Evolutionary conservation across 768 basidiomycete species (phyloP).

Genomic region (Lepiota brunneoincarnata): DNA sequence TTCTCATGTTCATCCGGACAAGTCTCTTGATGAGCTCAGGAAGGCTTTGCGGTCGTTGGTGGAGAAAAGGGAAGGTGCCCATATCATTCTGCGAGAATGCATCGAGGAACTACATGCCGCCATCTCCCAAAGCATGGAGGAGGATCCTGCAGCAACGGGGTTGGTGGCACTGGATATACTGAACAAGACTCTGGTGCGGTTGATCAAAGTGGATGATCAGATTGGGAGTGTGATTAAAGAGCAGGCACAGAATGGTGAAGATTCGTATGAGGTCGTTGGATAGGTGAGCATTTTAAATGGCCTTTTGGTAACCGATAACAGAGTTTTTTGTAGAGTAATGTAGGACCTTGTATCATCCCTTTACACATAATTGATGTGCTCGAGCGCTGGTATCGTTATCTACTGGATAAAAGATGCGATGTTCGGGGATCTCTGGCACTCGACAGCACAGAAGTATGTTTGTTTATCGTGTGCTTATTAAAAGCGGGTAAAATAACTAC

Average conservation of each 20-base stretch:
- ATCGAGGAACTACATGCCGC: slow-evolving; percentile 26
- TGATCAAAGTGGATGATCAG: slow-evolving; percentile 17
- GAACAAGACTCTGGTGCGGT: slow-evolving; percentile 17
- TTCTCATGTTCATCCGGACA: slow-evolving; percentile 15
- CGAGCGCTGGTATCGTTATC: too few species aligned
- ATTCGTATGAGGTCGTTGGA: slow-evolving; percentile 7
- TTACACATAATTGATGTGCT: too few species aligned
- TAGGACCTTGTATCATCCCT: background rate
- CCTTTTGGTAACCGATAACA: too few species aligned
- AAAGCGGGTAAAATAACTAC: too few species aligned
- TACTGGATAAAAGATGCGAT: too few species aligned
- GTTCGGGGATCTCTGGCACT: too few species aligned
- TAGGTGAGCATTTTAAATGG: background rate
- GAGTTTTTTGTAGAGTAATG: background rate
- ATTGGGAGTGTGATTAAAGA: slow-evolving; percentile 8
- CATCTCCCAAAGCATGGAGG: slow-evolving; percentile 21
- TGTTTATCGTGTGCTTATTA: too few species aligned
- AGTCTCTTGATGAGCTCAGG: slow-evolving; percentile 22
- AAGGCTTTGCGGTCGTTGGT: slow-evolving; percentile 22
- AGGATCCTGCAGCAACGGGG: slow-evolving; percentile 18
- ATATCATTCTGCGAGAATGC: slow-evolving; percentile 22
- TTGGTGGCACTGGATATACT: slow-evolving; percentile 22
- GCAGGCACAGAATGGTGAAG: background rate
- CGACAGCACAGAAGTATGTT: too few species aligned
- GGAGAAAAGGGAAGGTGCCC: slow-evolving; percentile 22